A percentile compares a stretch with the other conserved stretches of the same genome.
Conservation (phyloP, 306 rosid genomes). For the Prunus padus region DNA sequence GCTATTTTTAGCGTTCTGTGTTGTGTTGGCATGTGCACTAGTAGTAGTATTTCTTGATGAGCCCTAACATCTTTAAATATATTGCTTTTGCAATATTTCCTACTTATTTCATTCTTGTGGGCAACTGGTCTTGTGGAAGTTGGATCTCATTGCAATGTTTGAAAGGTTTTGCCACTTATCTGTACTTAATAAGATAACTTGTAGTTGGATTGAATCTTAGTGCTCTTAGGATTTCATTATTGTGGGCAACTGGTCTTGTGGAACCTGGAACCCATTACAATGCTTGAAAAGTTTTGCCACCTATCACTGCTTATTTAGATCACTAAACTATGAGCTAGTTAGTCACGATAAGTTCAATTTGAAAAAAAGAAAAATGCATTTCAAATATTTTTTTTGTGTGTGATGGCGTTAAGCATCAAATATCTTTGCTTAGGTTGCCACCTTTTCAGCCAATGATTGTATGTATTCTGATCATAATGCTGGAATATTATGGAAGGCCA, state of each 20-base stretch:
- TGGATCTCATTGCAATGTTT: background rate
- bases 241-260: background rate
- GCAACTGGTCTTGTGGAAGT: background rate
- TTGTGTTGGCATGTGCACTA: background rate
- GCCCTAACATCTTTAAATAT: background rate
- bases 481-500: background rate
- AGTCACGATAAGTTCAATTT: too few species aligned
- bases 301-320: background rate
- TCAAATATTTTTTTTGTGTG: too few species aligned
- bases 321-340: too few species aligned
- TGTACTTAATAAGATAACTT: too few species aligned
- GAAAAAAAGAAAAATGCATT: too few species aligned
- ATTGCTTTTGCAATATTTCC: background rate
- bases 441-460: too few species aligned
- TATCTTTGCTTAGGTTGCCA: background rate
- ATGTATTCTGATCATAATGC: too few species aligned
- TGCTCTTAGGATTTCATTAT: background rate
- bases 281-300: background rate
- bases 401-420: background rate
- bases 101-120: background rate
- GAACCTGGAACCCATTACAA: background rate
- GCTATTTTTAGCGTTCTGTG: background rate
- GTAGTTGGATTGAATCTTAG: too few species aligned
- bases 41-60: background rate
- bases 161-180: too few species aligned